These are phyloP conservation scores for Fomitopsis betulina DNA, from an alignment of 1,284 basidiomycete species.

Conservation along the genomic window DNA sequence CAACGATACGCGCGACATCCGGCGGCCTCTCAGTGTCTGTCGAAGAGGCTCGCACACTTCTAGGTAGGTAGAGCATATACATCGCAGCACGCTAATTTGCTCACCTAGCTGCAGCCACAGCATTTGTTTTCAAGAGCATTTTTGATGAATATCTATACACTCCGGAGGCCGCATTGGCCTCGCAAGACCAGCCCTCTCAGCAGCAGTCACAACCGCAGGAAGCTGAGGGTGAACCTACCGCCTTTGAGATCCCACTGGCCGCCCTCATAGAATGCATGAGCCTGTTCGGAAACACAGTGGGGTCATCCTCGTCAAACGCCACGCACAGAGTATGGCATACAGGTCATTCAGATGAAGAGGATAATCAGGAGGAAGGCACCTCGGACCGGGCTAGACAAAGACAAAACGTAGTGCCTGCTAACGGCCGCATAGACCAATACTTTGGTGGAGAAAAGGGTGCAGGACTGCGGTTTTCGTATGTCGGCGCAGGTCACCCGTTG, in stretches of 20 bases:
- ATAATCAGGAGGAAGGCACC: constrained; percentile 19
- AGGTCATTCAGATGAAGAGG: constrained; percentile 44
- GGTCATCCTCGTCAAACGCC: constrained; percentile 38
- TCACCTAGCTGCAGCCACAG: constrained; percentile 54
- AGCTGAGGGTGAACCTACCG: constrained; percentile 33
- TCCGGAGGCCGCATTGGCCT: constrained; percentile 28
- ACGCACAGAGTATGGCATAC: constrained; percentile 23
- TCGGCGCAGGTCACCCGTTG: constrained; percentile 76
- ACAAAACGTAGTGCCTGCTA: not conserved
- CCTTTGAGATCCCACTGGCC: constrained; percentile 81
- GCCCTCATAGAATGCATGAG: constrained; percentile 87
- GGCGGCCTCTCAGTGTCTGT: constrained; percentile 81
- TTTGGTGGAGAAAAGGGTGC: constrained; percentile 64
- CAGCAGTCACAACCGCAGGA: constrained; percentile 20
- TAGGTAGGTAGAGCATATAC: constrained; percentile 43
- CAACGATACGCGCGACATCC: constrained; percentile 68
- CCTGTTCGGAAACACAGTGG: constrained; percentile 80
- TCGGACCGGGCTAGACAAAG: not conserved
- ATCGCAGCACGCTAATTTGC: not conserved
- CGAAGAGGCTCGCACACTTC: constrained; percentile 77
- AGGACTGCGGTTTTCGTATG: constrained; percentile 82
- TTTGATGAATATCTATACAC: constrained; percentile 76
- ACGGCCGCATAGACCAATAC: constrained; percentile 44
- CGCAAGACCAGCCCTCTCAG: not conserved
- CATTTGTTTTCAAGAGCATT: constrained; percentile 77